phyloP scores from a whole-genome alignment of 1,139 yeast species.

The Taphrina wiesneri region DNA sequence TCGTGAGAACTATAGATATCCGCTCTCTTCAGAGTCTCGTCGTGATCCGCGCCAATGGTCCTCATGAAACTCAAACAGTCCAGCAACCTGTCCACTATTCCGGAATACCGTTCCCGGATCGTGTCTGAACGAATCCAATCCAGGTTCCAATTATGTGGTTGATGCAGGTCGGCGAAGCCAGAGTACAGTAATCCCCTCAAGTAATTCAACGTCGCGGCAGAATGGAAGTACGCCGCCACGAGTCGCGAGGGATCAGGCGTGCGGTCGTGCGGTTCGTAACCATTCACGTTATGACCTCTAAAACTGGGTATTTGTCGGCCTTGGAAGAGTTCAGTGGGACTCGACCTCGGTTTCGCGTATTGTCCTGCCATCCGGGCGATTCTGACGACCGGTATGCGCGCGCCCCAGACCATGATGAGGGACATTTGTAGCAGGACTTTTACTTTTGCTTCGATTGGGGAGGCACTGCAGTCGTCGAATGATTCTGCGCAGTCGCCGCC shows the following conservation, averaged over 20 bases:
- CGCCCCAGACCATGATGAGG: slow-evolving; percentile 49
- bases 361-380: slow-evolving; percentile 53
- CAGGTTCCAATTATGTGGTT: slow-evolving; percentile 50
- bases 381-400: slow-evolving; percentile 44
- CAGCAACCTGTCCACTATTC: slow-evolving; percentile 47
- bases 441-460: slow-evolving; percentile 48
- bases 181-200: slow-evolving; percentile 47
- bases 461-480: slow-evolving; percentile 49
- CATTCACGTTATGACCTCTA: slow-evolving; percentile 51
- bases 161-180: slow-evolving; percentile 51
- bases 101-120: slow-evolving; percentile 47
- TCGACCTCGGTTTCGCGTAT: slow-evolving; percentile 47
- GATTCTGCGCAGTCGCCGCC: slow-evolving; percentile 55
- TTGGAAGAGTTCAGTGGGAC: slow-evolving; percentile 49
- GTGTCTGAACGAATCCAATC: slow-evolving; percentile 49
- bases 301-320: slow-evolving; percentile 50
- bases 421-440: slow-evolving; percentile 52
- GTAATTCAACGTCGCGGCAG: slow-evolving; percentile 52
- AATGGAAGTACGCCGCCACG: slow-evolving; percentile 52
- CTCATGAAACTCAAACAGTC: slow-evolving; percentile 49
- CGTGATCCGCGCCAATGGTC: slow-evolving; percentile 48
- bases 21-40: slow-evolving; percentile 44
- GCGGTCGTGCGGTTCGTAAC: slow-evolving; percentile 48
- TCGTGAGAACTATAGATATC: slow-evolving; percentile 52
- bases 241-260: slow-evolving; percentile 50